These are phyloP conservation scores for Coprinopsis sp. DNA, from an alignment of 768 basidiomycete genomes.

Conservation along the genomic window DNA sequence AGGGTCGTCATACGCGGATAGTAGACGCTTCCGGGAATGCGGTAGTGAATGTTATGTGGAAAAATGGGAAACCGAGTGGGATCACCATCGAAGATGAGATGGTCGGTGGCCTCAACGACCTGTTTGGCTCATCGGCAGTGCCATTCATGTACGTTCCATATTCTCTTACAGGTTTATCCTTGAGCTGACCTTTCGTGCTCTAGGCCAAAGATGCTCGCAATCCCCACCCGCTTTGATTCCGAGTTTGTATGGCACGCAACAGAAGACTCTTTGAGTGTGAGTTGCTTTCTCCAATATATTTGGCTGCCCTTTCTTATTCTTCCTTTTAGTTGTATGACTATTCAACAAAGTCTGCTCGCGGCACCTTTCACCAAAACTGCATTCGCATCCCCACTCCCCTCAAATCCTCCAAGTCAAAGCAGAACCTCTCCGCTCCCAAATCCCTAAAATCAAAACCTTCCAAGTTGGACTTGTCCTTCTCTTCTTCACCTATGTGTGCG, in stretches of 20 bases:
- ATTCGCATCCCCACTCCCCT: conserved; percentile 36
- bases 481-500: conserved; percentile 12
- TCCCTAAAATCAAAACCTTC: conserved; percentile 16
- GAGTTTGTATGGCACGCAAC: conserved; percentile 58
- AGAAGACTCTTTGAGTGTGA: conserved; percentile 46
- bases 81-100: conserved; percentile 48
- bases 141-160: conserved; percentile 44
- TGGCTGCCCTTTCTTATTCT: too few relatives aligned
- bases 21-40: conserved; percentile 35
- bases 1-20: conserved; percentile 38
- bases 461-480: conserved; percentile 7
- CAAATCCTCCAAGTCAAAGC: conserved; percentile 21
- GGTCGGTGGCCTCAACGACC: conserved; percentile 45
- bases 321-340: conserved; percentile 46
- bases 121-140: conserved; percentile 53
- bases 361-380: conserved; percentile 46
- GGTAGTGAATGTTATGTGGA: conserved; percentile 50
- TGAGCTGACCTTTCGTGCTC: conserved; percentile 4
- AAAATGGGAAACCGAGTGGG: conserved; percentile 46
- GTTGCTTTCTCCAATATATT: too few relatives aligned
- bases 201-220: conserved; percentile 55
- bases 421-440: conserved; percentile 10
- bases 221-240: conserved; percentile 60
- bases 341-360: conserved; percentile 44
- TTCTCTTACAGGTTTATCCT: conserved; percentile 1